These are phyloP conservation scores for Tripidium arundinaceum DNA, from an alignment of 202 grass and related monocot species.

Conservation along the genomic window DNA sequence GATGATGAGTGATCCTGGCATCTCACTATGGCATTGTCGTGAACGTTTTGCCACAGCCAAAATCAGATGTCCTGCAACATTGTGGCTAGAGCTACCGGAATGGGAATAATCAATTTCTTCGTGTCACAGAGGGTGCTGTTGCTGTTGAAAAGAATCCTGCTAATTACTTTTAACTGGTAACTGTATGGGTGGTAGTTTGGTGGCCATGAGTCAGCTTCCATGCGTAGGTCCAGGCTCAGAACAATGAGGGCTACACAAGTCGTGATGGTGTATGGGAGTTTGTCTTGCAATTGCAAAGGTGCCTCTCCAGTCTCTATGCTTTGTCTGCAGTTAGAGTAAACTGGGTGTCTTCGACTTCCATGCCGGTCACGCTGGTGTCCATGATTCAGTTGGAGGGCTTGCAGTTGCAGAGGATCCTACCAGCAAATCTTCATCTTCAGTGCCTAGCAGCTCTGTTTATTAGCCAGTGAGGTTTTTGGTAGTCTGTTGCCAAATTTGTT, in stretches of 20 bases:
- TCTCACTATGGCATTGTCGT: background rate
- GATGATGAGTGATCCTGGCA: constrained; percentile 48
- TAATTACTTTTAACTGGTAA: too few relatives aligned
- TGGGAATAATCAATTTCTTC: too few relatives aligned
- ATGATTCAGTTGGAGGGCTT: background rate
- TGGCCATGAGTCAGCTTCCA: too few relatives aligned
- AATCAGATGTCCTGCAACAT: too few relatives aligned
- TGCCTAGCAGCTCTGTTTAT: background rate
- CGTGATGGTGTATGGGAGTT: background rate
- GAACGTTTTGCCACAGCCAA: background rate
- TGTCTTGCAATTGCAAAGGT: background rate
- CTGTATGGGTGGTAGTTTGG: too few relatives aligned
- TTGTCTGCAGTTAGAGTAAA: background rate
- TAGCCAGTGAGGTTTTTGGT: background rate
- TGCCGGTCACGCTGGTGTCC: background rate
- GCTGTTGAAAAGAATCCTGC: too few relatives aligned
- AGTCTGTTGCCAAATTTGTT: too few relatives aligned
- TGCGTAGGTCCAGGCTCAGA: background rate
- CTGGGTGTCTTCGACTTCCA: background rate
- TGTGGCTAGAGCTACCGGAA: too few relatives aligned
- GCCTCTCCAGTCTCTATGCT: background rate
- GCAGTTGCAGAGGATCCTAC: background rate
- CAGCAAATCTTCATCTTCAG: background rate
- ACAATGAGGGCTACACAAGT: background rate
- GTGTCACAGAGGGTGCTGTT: too few relatives aligned